Percentiles rank a stretch among this genome's conserved stretches.
Evolutionary conservation across 2,329 filamentous ascomycete species (phyloP).

Genomic region (Venturia asperata): DNA sequence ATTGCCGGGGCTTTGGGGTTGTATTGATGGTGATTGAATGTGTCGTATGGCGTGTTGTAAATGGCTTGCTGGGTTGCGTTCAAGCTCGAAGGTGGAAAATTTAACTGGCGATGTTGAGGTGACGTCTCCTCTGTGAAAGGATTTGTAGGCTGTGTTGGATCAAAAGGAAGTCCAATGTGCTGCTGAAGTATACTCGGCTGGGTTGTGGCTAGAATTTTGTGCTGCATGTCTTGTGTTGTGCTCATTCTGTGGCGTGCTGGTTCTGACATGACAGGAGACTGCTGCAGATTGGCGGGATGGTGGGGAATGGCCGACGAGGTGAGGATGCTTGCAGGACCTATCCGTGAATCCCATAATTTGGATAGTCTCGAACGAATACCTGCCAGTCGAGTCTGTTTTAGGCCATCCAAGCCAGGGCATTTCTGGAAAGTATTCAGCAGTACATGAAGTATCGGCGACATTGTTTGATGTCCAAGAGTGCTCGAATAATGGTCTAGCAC

Average conservation of each 20-base stretch:
- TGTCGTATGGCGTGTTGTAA: neutral
- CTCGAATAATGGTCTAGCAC: constrained; percentile 22
- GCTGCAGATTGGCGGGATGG: neutral
- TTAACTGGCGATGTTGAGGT: neutral
- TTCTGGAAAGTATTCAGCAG: neutral
- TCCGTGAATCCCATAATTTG: constrained; percentile 18
- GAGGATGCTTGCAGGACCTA: neutral
- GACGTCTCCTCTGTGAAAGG: neutral
- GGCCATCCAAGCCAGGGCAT: constrained; percentile 7
- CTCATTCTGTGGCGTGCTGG: neutral
- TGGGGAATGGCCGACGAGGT: neutral
- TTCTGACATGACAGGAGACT: neutral
- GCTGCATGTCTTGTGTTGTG: neutral
- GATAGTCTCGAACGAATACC: constrained; percentile 21
- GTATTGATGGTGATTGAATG: constrained; percentile 22
- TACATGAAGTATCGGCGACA: constrained; percentile 25
- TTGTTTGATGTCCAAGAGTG: constrained; percentile 24
- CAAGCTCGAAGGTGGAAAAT: neutral
- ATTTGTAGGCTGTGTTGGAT: neutral
- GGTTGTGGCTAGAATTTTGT: neutral
- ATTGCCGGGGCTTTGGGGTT: constrained; percentile 26
- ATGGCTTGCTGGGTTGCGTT: constrained; percentile 3
- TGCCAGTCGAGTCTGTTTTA: constrained; percentile 14
- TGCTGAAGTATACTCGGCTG: neutral
- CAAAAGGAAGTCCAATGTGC: neutral